These are phyloP conservation scores for Venturia aucupariae DNA, from an alignment of 2,329 filamentous ascomycete genomes.

Conservation along the genomic window DNA sequence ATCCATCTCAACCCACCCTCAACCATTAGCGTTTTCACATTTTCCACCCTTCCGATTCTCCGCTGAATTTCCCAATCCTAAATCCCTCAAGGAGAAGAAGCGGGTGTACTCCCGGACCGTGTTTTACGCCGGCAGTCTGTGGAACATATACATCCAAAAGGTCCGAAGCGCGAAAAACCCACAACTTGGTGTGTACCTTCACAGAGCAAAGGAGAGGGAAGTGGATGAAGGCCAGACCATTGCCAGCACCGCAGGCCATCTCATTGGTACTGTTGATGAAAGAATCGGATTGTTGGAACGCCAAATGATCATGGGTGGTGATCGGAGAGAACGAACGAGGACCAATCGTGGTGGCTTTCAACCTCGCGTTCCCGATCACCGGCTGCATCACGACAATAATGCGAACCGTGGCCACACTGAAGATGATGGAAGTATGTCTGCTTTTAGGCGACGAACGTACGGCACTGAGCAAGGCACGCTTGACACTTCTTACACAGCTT, in stretches of 20 bases:
- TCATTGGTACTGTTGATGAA: slow-evolving; percentile 39
- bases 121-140: slow-evolving; percentile 49
- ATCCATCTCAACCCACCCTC: slow-evolving; percentile 24
- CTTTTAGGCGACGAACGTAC: slow-evolving; percentile 6
- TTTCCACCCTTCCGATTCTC: slow-evolving; percentile 51
- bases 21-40: slow-evolving; percentile 40
- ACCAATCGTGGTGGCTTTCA: not conserved
- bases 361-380: not conserved
- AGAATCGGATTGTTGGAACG: slow-evolving; percentile 45
- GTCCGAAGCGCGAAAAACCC: slow-evolving; percentile 45
- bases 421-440: slow-evolving; percentile 23
- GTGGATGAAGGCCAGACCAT: slow-evolving; percentile 24
- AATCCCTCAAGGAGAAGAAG: slow-evolving; percentile 49
- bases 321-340: not conserved
- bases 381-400: slow-evolving; percentile 15
- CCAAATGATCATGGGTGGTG: slow-evolving; percentile 37
- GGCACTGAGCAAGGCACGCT: slow-evolving; percentile 7
- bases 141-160: slow-evolving; percentile 55
- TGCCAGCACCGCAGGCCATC: slow-evolving; percentile 25
- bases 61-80: slow-evolving; percentile 48
- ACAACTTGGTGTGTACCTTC: slow-evolving; percentile 50
- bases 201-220: slow-evolving; percentile 48
- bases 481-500: slow-evolving; percentile 12
- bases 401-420: slow-evolving; percentile 37
- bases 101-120: slow-evolving; percentile 50